Evolutionary conservation across 371 early-diverging fungal genomes (phyloP), one percentile per base, ranked within the genome.

Genomic region (Massospora cicadina): DNA sequence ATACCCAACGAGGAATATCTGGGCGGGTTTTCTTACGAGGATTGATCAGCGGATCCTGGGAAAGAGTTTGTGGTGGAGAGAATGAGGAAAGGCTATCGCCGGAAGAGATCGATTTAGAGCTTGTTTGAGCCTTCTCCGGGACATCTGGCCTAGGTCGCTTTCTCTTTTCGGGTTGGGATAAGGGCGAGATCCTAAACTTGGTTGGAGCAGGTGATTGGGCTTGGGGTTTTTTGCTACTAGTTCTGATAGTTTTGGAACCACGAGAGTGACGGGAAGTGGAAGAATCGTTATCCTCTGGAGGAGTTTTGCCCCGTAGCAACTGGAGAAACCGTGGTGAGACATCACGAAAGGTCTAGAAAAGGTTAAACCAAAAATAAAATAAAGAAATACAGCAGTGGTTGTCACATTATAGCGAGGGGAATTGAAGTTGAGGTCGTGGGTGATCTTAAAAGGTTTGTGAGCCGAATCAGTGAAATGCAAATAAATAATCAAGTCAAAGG

Each of bases 401-500:
- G 69, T 54, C 23, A 76, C 72, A 59, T 79, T 75, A 69, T 79
- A 85, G 27, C 69, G 74, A 23, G 71, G 67, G 54, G 77, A 74
- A 28, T 76, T 76, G 67, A 85, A 85, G 72, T 81, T 79, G 59
- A 85, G 75, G 65, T 85, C 84, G 65, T 81, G 81, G 58, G 74
- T 71, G 23, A 85, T 73, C n/a, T 70, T 73, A 64, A 74, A 69
- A 2, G 81, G 78, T 43, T 74, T 72, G 5, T 74, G 73, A 57
- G 33, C 77, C 71, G 43, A 43, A 67, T 81, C 71, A 21, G 69
- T 67, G 67, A 83, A 83, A 63, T 79, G 74, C 2, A 85, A 70
- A 58, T 76, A 69, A 32, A 83, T 76, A 23, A 77, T 72, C 74
- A 85, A 75, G 71, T 85, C 85, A 65, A 85, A 85, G 67, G 82